phyloP scores from a whole-genome alignment of 176 grass and related monocot species.

The Avena sativa region DNA sequence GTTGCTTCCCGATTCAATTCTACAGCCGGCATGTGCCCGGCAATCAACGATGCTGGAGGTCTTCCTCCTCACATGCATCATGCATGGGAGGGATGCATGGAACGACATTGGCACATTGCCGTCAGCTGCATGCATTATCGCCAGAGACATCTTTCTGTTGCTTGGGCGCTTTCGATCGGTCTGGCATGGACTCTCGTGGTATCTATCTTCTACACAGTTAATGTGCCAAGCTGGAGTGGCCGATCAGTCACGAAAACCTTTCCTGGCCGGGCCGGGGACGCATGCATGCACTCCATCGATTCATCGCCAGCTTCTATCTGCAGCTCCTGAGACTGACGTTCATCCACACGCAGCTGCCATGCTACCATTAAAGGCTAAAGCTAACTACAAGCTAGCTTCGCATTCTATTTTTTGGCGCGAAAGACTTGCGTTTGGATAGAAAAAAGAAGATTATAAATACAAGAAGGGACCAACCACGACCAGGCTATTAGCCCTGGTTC shows the following conservation, averaged over 20 bases:
- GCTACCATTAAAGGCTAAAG: background rate
- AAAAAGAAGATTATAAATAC: too few species aligned
- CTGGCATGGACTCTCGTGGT: constrained; percentile 45
- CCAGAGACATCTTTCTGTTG: constrained; percentile 3
- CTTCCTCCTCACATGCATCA: background rate
- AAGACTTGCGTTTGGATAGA: too few species aligned
- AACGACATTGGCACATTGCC: background rate
- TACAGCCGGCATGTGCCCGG: too few species aligned
- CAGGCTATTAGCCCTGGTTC: too few species aligned
- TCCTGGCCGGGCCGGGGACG: background rate
- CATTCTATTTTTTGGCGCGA: background rate
- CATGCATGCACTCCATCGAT: background rate
- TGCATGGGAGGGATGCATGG: constrained; percentile 1
- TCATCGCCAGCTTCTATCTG: constrained; percentile 23
- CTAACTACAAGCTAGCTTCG: background rate
- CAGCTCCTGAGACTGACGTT: constrained; percentile 29
- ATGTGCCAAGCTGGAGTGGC: constrained; percentile 53
- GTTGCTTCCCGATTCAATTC: background rate
- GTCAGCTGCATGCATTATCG: constrained; percentile 15
- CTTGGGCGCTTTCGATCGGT: constrained; percentile 28
- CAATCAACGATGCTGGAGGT: background rate
- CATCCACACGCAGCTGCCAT: constrained; percentile 6
- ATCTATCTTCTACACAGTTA: constrained; percentile 8
- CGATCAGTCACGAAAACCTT: constrained; percentile 47
- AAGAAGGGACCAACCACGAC: too few species aligned